Base-by-base conservation (phyloP, 2,329 filamentous ascomycete species). In the Fusarium sp. region DNA sequence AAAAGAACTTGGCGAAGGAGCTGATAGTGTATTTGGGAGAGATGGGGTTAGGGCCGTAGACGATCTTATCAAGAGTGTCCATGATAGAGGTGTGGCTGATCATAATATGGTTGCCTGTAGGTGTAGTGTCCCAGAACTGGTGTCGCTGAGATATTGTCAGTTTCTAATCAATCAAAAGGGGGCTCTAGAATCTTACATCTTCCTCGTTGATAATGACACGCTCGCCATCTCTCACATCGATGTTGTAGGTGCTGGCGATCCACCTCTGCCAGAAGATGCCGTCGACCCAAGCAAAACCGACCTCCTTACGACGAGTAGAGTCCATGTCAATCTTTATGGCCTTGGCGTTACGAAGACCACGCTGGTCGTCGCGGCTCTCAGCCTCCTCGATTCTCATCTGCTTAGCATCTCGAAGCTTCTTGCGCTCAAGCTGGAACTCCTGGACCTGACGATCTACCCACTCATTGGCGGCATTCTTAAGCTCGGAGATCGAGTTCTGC, bases 381-480 rank as follows among this genome's bases (percentile, higher is more conserved):
- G 96, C 97, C 80, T 99, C 96, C 78, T 99, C 96, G 57, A 99
- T 96, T 47, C 95, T 90, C 67, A 98, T 85, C 79, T 98, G 94
- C 84, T 99, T 99, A 7, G 94, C 91, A 79, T 98, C 94, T 53
- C 96, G 91, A 49, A 98, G 86, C 79, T 97, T 96, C 82, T 98
- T 94, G 59, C 95, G 87, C 81, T 98, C 95, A 17, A 97, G 88
- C 78, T 97, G 93, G 85, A 97, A 98, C 39, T 94, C 87, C 72
- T 95, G 91, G 19, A 93, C 92, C 80, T 98, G 93, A 82, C 97
- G 96, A 79, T 98, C 95, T 88, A 98, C 97, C 94, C 96, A 99
- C 79, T 98, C 96, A 64, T 94, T 87, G 10, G 96, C 96, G 2
- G 96, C 96, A 71, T 92, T 95, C 87, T 98, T 98, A 82, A 99